A percentile compares a stretch with the other conserved stretches of the same genome.
Conservation (phyloP, 1,284 basidiomycete species). For the Ceratobasidium sp. region DNA sequence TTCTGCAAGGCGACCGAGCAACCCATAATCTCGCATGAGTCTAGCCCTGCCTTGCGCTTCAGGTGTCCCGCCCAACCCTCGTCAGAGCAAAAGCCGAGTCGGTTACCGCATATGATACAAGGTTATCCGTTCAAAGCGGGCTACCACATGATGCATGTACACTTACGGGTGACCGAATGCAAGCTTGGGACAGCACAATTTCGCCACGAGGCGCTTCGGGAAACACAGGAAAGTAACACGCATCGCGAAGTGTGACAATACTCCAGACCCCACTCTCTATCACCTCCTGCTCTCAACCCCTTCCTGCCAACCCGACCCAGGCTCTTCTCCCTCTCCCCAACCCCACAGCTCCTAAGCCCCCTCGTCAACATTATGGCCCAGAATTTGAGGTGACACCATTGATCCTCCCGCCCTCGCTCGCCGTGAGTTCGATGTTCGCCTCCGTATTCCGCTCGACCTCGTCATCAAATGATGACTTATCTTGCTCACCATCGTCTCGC, state of each 20-base stretch:
- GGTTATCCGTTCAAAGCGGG: neutral
- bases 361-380: constrained; percentile 17
- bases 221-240: constrained; percentile 20
- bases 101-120: neutral
- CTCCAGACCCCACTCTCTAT: constrained; percentile 19
- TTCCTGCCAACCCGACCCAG: neutral
- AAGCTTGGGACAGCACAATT: constrained; percentile 32
- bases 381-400: constrained; percentile 30
- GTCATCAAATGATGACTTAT: constrained; percentile 44
- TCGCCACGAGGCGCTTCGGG: constrained; percentile 39
- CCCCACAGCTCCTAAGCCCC: neutral
- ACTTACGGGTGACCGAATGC: constrained; percentile 26
- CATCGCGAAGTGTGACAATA: constrained; percentile 13
- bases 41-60: neutral
- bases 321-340: neutral
- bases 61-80: neutral
- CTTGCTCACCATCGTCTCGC: constrained; percentile 54
- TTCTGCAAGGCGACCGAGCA: neutral
- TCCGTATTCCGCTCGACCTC: constrained; percentile 43
- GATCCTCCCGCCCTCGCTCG: constrained; percentile 16
- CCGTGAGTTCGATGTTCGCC: constrained; percentile 38
- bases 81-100: neutral
- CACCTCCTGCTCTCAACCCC: constrained; percentile 13
- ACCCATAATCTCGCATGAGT: neutral
- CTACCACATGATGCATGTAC: constrained; percentile 39